Evolutionary conservation across 78 protist species (phyloP).

Genomic region (Guillardia theta): DNA sequence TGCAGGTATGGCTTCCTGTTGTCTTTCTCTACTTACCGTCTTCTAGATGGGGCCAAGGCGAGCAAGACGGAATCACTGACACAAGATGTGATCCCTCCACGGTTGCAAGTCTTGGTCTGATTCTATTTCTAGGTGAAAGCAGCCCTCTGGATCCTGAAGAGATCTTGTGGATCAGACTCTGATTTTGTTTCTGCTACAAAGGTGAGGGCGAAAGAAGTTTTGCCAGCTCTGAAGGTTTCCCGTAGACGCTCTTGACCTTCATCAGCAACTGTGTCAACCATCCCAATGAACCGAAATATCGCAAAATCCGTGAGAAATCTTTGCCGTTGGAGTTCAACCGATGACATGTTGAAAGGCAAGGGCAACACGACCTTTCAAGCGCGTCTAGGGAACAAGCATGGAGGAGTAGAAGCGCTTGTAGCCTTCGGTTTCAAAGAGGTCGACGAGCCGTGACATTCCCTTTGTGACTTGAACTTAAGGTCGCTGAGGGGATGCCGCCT

Average conservation of each 20-base stretch:
- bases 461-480: not conserved
- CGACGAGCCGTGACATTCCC: not conserved
- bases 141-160: constrained; percentile 4
- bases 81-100: too few relatives aligned
- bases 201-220: too few relatives aligned
- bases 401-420: not conserved
- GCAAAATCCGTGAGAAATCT: constrained; percentile 1
- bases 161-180: not conserved
- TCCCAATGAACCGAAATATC: constrained; percentile 1
- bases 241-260: not conserved
- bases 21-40: too few relatives aligned
- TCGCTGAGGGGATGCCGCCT: not conserved
- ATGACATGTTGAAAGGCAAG: too few relatives aligned
- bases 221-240: too few relatives aligned
- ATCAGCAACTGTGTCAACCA: not conserved
- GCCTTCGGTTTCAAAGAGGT: not conserved
- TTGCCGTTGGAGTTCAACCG: too few relatives aligned
- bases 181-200: not conserved
- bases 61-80: too few relatives aligned
- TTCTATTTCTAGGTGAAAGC: not conserved
- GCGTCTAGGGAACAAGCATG: not conserved
- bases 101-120: too few relatives aligned
- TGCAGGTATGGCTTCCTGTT: too few relatives aligned
- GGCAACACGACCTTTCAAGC: not conserved
- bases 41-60: too few relatives aligned